Conservation (phyloP, 2,329 filamentous ascomycete genomes). For the Stachybotrys chartarum region DNA sequence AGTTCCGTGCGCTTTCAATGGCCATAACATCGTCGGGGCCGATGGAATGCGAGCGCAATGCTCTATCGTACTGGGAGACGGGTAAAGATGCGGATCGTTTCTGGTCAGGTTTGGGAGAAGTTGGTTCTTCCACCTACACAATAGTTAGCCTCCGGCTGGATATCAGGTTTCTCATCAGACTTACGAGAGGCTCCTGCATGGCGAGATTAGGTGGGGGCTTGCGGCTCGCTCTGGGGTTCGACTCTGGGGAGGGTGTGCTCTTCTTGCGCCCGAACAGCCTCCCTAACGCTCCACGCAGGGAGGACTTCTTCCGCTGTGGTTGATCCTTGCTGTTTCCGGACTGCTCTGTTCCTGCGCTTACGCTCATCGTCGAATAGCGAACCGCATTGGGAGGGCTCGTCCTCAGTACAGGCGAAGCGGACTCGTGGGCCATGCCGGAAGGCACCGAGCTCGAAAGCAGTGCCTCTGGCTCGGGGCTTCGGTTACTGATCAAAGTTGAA, state of each 20-base stretch:
- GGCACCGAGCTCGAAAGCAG: not conserved
- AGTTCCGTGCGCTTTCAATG: slow-evolving; percentile 47
- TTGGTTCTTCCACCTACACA: not conserved
- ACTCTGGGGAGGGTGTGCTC: slow-evolving; percentile 22
- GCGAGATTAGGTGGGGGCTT: not conserved
- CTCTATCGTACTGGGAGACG: slow-evolving; percentile 53
- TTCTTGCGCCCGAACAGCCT: slow-evolving; percentile 53
- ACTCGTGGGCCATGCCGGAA: not conserved
- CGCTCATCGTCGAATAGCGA: slow-evolving; percentile 42
- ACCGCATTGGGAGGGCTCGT: slow-evolving; percentile 28
- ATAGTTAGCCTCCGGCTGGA: not conserved
- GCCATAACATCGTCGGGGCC: slow-evolving; percentile 47
- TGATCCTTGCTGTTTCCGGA: slow-evolving; percentile 12
- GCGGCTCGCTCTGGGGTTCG: not conserved
- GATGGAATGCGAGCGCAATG: slow-evolving; percentile 54
- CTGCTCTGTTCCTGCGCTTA: slow-evolving; percentile 26
- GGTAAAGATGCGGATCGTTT: slow-evolving; percentile 52
- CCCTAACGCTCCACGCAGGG: slow-evolving; percentile 46
- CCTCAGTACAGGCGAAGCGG: not conserved
- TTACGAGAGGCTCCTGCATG: not conserved
- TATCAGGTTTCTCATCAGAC: not conserved
- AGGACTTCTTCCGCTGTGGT: slow-evolving; percentile 51
- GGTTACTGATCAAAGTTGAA: not conserved
- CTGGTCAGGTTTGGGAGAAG: not conserved
- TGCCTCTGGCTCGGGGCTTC: not conserved